Evolutionary conservation across 2,329 filamentous ascomycete genomes (phyloP).

Genomic region (Trichothecium sympodiale): DNA sequence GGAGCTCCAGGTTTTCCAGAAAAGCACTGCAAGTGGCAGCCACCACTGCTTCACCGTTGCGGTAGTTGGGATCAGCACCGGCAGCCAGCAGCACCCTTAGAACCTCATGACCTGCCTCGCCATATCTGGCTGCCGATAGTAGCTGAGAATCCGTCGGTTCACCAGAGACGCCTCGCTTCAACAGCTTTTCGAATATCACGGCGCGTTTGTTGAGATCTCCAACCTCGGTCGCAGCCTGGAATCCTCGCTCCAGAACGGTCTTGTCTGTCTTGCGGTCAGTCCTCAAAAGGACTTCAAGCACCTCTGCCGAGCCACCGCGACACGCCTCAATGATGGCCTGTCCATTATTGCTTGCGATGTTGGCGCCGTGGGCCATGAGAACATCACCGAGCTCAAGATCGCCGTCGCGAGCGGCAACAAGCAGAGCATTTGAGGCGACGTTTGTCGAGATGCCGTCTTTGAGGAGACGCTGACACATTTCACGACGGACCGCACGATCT

Average conservation of each 20-base stretch:
- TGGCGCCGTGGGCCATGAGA: conserved; percentile 40
- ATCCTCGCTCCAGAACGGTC: conserved; percentile 35
- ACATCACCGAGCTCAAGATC: conserved; percentile 39
- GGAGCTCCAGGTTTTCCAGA: conserved; percentile 35
- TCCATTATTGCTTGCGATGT: conserved; percentile 36
- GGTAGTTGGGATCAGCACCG: conserved; percentile 45
- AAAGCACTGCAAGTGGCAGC: conserved; percentile 41
- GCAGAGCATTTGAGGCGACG: conserved; percentile 36
- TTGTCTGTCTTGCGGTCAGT: conserved; percentile 26
- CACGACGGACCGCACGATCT: conserved; percentile 26
- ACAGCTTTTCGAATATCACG: conserved; percentile 37
- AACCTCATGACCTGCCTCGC: conserved; percentile 34
- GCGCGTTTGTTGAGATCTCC: conserved; percentile 36
- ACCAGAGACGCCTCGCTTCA: conserved; percentile 37
- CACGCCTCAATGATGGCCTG: conserved; percentile 45
- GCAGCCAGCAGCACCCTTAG: conserved; percentile 38
- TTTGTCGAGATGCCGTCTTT: conserved; percentile 32
- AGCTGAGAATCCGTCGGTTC: conserved; percentile 42
- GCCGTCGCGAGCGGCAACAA: conserved; percentile 39
- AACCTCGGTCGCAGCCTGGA: conserved; percentile 44
- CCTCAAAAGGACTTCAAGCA: conserved; percentile 38
- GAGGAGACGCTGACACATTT: conserved; percentile 34
- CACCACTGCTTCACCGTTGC: conserved; percentile 43
- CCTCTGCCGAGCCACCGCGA: conserved; percentile 34
- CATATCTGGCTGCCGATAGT: conserved; percentile 39